phyloP scores from a whole-genome alignment of 495 filamentous ascomycete genomes.

The Aspergillus mulundensis region DNA sequence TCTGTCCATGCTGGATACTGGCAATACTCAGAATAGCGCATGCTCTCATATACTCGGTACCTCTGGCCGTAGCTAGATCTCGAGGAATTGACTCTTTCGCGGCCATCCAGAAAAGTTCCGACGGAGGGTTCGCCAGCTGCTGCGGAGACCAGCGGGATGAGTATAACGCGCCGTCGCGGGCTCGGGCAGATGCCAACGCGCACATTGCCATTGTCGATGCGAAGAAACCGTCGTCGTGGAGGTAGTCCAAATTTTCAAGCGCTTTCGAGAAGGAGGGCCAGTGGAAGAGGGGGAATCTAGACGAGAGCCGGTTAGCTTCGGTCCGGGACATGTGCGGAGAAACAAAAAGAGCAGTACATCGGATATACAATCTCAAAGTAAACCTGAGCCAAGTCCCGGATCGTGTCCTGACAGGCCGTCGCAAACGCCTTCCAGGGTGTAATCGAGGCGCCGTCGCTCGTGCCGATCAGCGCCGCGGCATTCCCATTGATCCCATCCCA shows the following conservation, averaged over 20 bases:
- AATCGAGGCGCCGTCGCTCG: background rate
- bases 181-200: background rate
- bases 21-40: conserved; percentile 1
- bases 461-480: background rate
- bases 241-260: background rate
- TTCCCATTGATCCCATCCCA: background rate
- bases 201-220: conserved; percentile 5
- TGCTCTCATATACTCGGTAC: conserved; percentile 2
- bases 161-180: conserved; percentile 1
- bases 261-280: conserved; percentile 2
- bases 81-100: conserved; percentile 3
- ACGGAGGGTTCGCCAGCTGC: background rate
- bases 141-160: background rate
- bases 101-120: background rate
- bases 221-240: background rate
- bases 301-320: background rate
- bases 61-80: background rate
- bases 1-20: conserved; percentile 2
- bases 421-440: conserved; percentile 2
- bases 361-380: conserved; percentile 4
- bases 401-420: background rate
- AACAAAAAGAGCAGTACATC: background rate
- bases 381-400: background rate
- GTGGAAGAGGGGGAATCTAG: conserved; percentile 1
- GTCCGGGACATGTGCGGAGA: background rate